Percentiles rank a stretch among this genome's conserved stretches.
These are phyloP conservation scores for Fusarium citri DNA, from an alignment of 2,329 filamentous ascomycete genomes.

Conservation along the genomic window DNA sequence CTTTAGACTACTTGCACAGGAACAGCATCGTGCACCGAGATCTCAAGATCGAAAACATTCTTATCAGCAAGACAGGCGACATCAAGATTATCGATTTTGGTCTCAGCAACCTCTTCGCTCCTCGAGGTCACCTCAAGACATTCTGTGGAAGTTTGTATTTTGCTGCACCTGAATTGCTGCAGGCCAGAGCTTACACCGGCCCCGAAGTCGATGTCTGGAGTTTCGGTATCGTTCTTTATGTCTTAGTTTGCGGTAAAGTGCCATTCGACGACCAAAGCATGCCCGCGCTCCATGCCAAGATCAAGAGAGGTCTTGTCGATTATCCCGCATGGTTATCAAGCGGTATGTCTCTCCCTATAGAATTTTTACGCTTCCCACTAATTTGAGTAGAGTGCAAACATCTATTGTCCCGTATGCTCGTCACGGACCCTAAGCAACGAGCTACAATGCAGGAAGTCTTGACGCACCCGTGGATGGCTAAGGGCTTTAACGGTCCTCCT, in stretches of 20 bases:
- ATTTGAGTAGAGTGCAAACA: conserved; percentile 83
- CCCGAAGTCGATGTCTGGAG: conserved; percentile 99
- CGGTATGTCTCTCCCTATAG: conserved; percentile 67
- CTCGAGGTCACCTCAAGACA: conserved; percentile 86
- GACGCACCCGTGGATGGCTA: conserved; percentile 94
- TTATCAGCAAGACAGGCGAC: conserved; percentile 98
- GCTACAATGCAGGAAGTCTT: conserved; percentile 92
- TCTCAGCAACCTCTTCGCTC: conserved; percentile 94
- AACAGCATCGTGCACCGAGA: conserved; percentile 99
- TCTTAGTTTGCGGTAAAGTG: conserved; percentile 96
- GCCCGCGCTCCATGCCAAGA: conserved; percentile 97
- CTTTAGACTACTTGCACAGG: conserved; percentile 95
- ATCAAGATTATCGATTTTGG: conserved; percentile 99
- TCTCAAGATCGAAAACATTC: conserved; percentile 98
- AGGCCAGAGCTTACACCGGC: conserved; percentile 93
- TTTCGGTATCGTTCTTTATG: conserved; percentile 97
- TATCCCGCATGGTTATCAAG: conserved; percentile 93
- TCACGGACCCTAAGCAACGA: conserved; percentile 89
- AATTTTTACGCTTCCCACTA: conserved; percentile 45
- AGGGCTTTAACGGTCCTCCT: conserved; percentile 86
- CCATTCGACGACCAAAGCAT: conserved; percentile 99
- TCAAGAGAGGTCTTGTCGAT: conserved; percentile 96
- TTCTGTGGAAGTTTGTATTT: conserved; percentile 99
- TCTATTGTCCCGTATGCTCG: conserved; percentile 93
- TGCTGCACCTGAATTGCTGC: conserved; percentile 92